These are phyloP conservation scores for Lasiosphaeriaceae sp. DNA, from an alignment of 495 filamentous ascomycete species.

Conservation along the genomic window DNA sequence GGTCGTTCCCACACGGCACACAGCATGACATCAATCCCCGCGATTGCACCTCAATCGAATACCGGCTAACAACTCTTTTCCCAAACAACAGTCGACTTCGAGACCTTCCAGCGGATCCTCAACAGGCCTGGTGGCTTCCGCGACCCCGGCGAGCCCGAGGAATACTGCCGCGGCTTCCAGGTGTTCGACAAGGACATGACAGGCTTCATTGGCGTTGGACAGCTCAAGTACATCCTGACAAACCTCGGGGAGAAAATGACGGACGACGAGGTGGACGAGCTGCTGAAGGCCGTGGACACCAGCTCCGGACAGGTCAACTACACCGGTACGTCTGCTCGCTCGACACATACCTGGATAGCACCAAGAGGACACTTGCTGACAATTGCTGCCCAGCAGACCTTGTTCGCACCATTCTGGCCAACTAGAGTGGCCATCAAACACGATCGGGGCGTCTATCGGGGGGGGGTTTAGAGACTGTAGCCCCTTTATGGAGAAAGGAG, in stretches of 20 bases:
- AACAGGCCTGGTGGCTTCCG: conserved; percentile 98
- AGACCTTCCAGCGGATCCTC: conserved; percentile 89
- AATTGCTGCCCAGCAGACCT: conserved; percentile 55
- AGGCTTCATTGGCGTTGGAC: conserved; percentile 94
- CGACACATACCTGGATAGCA: too few species aligned
- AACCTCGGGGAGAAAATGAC: conserved; percentile 98
- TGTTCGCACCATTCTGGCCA: conserved; percentile 90
- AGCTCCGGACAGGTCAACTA: conserved; percentile 96
- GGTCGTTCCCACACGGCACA: neutral
- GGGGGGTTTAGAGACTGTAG: neutral
- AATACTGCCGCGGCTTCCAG: conserved; percentile 97
- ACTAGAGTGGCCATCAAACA: conserved; percentile 48
- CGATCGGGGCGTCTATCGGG: neutral
- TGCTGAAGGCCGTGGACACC: conserved; percentile 94
- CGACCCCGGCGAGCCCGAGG: conserved; percentile 93
- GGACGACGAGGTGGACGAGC: conserved; percentile 96
- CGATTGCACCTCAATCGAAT: too few species aligned
- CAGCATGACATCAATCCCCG: neutral
- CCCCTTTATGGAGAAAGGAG: neutral
- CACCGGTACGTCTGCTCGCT: conserved; percentile 56
- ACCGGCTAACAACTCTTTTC: neutral
- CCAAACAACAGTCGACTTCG: conserved; percentile 77
- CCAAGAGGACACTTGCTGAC: neutral
- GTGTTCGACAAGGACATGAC: conserved; percentile 99
- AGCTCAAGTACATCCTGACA: conserved; percentile 93